Evolutionary conservation across 148 eudicot genomes (phyloP).

Genomic region (Rhododendron vialii): DNA sequence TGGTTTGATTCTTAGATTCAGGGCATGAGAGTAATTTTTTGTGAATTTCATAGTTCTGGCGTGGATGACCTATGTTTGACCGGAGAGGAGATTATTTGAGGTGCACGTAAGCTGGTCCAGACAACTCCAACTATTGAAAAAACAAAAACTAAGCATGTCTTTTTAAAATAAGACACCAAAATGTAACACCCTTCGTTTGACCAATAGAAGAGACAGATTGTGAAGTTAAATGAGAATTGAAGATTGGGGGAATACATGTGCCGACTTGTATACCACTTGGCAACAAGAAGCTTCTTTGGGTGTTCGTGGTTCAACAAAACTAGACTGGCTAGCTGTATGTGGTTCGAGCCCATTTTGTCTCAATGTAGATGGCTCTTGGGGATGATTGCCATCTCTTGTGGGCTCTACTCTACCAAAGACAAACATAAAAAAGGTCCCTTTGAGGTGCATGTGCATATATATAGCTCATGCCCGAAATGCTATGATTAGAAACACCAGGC

Average conservation of each 20-base stretch:
- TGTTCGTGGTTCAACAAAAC: not conserved
- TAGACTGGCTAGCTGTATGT: not conserved
- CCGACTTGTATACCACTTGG: not conserved
- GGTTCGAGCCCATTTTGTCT: not conserved
- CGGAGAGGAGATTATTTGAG: no score
- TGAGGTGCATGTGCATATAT: no score
- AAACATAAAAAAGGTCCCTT: not conserved
- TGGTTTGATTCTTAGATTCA: not conserved
- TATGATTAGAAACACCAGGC: not conserved
- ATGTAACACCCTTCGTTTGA: not conserved
- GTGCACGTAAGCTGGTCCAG: rapidly evolving
- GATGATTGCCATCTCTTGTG: not conserved
- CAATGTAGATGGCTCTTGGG: not conserved
- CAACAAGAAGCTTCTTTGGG: not conserved
- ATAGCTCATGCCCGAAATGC: not conserved
- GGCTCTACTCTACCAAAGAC: not conserved
- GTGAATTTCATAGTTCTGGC: not conserved
- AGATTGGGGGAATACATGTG: not conserved
- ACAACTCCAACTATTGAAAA: no score
- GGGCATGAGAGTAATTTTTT: not conserved
- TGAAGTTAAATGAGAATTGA: not conserved
- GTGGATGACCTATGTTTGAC: not conserved
- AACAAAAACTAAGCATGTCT: not conserved
- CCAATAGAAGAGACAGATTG: not conserved
- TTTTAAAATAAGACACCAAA: not conserved